phyloP scores from a whole-genome alignment of 129 eudicot species.

The Centella asiatica region DNA sequence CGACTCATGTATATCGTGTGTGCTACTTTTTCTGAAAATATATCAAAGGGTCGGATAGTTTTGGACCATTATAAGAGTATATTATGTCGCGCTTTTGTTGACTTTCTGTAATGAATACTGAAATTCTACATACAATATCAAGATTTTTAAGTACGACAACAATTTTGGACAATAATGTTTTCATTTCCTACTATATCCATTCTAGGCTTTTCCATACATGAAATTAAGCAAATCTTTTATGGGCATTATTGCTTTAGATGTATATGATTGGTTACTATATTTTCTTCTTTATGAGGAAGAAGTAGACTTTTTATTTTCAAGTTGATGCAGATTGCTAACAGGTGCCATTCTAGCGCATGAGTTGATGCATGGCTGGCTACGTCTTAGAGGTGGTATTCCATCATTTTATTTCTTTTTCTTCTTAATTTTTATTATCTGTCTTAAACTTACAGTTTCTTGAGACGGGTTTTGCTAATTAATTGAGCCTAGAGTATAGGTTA shows the following conservation, averaged over 20 bases:
- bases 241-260: not conserved
- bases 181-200: not conserved
- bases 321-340: conserved; percentile 67
- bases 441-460: too few relatives aligned
- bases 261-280: not conserved
- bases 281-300: not conserved
- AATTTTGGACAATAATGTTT: not conserved
- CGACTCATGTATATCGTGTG: too few relatives aligned
- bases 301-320: conserved; percentile 2
- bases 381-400: conserved; percentile 63
- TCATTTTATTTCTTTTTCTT: not conserved
- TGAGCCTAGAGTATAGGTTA: too few relatives aligned
- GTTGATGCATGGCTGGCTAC: conserved; percentile 96
- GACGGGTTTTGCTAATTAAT: not conserved
- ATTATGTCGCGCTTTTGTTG: not conserved
- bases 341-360: conserved; percentile 99
- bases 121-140: too few relatives aligned
- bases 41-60: too few relatives aligned
- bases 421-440: too few relatives aligned
- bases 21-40: too few relatives aligned
- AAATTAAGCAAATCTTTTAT: not conserved
- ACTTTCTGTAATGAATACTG: too few relatives aligned
- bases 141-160: not conserved
- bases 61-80: too few relatives aligned
- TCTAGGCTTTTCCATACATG: not conserved